phyloP scores from a whole-genome alignment of 2,329 filamentous ascomycete species.

The Didymella lethalis region DNA sequence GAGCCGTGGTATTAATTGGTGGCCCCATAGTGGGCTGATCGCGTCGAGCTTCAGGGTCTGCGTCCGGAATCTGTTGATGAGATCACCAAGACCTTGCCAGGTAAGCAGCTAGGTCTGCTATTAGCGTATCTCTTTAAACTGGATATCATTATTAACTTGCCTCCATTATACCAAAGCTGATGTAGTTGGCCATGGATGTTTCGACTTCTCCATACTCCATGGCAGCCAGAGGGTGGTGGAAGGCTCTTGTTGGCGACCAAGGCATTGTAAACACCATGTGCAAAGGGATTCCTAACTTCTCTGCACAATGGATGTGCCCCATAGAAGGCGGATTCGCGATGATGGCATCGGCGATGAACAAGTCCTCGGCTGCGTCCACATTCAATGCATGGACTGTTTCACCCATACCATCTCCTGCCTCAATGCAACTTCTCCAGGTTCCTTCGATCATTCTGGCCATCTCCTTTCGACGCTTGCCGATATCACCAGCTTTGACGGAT shows the following conservation, averaged over 20 bases:
- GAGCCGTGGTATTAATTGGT: constrained; percentile 50
- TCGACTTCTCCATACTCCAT: constrained; percentile 51
- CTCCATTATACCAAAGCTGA: constrained; percentile 59
- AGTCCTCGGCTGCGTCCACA: constrained; percentile 42
- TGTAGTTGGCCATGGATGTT: constrained; percentile 51
- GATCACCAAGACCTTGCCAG: constrained; percentile 60
- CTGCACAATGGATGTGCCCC: constrained; percentile 68
- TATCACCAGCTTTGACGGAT: constrained; percentile 42
- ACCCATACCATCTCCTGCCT: constrained; percentile 47
- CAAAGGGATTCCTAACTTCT: constrained; percentile 74
- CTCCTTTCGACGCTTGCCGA: constrained; percentile 41
- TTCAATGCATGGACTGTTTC: constrained; percentile 20
- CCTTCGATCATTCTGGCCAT: constrained; percentile 44
- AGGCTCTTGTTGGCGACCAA: constrained; percentile 57
- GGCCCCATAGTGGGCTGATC: constrained; percentile 49
- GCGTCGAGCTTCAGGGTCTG: constrained; percentile 53
- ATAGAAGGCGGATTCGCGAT: constrained; percentile 39
- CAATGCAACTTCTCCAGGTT: constrained; percentile 50
- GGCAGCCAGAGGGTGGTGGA: constrained; percentile 62
- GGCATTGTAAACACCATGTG: constrained; percentile 86
- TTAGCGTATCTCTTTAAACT: background rate
- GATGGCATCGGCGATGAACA: constrained; percentile 75
- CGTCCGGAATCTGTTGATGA: constrained; percentile 57
- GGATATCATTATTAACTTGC: background rate
- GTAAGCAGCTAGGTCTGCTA: constrained; percentile 47